Evolutionary conservation across 768 basidiomycete species (phyloP), one percentile per base, ranked within the genome.

Genomic region (Lactarius hengduanensis): DNA sequence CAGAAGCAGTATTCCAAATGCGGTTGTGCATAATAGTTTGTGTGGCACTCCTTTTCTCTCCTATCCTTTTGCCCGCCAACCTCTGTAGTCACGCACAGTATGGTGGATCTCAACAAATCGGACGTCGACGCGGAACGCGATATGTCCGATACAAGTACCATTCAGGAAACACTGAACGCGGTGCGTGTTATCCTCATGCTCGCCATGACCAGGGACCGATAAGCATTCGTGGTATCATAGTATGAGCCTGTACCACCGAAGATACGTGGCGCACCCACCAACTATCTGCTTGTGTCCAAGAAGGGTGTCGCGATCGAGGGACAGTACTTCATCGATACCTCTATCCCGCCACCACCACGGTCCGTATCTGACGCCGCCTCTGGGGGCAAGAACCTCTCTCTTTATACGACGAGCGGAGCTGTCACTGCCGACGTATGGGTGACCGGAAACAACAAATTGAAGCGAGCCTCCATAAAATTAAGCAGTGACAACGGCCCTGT

Each of bases 241-340:
- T 26, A 26, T 22, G 26, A 7, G 13, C 15, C 15, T 28, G 15
- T 53, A 26, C 50, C 50, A 53, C 50, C 13, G 11, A 53, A 53
- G 50, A 53, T 53, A 26, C 50, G 50, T 13, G 50, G 22, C 50
- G 50, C 50, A 53, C 59, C 38, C 15, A 50, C 58, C 6, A 65
- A 65, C 40, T 55, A 59, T 22, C 18, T 65, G 2, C 30, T 22
- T 1, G 58, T 59, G 7, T 65, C 30, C 38, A 65, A 54, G n/a
- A 11, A 10, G 11, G 20, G 13, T 7, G 6, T 6, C 13, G 38
- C 20, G 2, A 30, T 65, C 16, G n/a, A 55, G 54, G 58, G 64
- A 15, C 53, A 43, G 4, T 65, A 65, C n/a, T n/a, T 50, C 30
- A 57, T 66, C 53, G 47, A 66, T 32, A 47, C 62, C 41, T 47